These are phyloP conservation scores for Chalaropsis thielavioides DNA, from an alignment of 2,329 filamentous ascomycete species.

Conservation along the genomic window DNA sequence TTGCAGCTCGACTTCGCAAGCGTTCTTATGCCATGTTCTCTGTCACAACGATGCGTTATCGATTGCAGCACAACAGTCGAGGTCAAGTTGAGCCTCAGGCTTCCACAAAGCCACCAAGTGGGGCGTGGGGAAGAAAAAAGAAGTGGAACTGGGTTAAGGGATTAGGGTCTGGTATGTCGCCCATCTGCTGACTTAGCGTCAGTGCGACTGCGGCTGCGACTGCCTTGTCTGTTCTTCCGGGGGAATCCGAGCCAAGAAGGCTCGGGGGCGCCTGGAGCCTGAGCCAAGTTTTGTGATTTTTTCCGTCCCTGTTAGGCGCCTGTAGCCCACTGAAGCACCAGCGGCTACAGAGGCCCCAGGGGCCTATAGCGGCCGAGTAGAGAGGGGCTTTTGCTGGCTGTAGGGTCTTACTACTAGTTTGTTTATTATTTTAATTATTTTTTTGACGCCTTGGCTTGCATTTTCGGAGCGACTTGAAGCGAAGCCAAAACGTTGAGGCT, in stretches of 20 bases:
- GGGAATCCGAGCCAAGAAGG: slow-evolving; percentile 16
- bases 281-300: not conserved
- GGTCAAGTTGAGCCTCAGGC: not conserved
- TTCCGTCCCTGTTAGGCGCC: not conserved
- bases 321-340: not conserved
- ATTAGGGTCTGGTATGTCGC: not conserved
- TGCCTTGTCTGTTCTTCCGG: slow-evolving; percentile 16
- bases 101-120: not conserved
- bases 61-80: not conserved
- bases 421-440: not conserved
- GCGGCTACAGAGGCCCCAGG: not conserved
- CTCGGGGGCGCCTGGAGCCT: not conserved
- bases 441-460: not conserved
- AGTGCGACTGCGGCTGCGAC: slow-evolving; percentile 15
- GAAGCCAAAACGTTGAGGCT: not conserved
- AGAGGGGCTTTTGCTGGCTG: not conserved
- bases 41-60: not conserved
- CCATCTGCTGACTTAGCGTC: not conserved
- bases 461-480: slow-evolving; percentile 1
- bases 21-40: not conserved
- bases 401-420: not conserved
- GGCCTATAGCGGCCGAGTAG: not conserved
- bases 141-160: not conserved
- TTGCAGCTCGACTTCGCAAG: not conserved
- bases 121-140: not conserved